A percentile compares a stretch with the other conserved stretches of the same genome.
Evolutionary conservation across 441 rosid genomes (phyloP).

Genomic region (Manihot esculenta): DNA sequence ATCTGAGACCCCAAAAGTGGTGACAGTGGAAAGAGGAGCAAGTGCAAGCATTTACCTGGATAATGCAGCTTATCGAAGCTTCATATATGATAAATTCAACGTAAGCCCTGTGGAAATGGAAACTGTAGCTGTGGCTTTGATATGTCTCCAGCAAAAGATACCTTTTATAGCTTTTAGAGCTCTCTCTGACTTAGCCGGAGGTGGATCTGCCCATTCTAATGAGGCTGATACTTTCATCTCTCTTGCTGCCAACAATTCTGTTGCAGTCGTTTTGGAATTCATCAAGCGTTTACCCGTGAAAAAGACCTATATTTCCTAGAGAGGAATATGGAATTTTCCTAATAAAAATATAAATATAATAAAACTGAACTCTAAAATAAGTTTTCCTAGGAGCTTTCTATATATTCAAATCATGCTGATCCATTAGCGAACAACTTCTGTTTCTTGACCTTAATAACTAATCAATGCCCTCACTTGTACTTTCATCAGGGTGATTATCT

Average conservation of each 20-base stretch:
- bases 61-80: constrained; percentile 4
- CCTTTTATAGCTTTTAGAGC: constrained; percentile 8
- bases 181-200: neutral
- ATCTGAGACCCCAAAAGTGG: neutral
- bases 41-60: neutral
- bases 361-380: too few species aligned
- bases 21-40: constrained; percentile 5
- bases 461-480: neutral
- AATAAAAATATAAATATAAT: too few species aligned
- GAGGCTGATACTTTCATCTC: neutral
- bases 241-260: neutral
- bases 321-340: too few species aligned
- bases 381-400: too few species aligned
- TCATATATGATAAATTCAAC: neutral
- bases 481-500: neutral
- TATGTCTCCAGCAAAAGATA: neutral
- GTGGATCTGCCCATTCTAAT: neutral
- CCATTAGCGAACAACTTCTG: neutral
- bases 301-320: neutral
- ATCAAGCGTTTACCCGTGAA: neutral
- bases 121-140: neutral
- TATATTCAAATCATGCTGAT: too few species aligned
- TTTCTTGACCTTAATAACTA: neutral
- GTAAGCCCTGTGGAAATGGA: neutral
- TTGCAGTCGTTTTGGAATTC: constrained; percentile 8